A percentile compares a stretch with the other conserved stretches of the same genome.
Evolutionary conservation across 2,329 filamentous ascomycete genomes (phyloP).

Genomic region (Phyllosticta citriasiana): DNA sequence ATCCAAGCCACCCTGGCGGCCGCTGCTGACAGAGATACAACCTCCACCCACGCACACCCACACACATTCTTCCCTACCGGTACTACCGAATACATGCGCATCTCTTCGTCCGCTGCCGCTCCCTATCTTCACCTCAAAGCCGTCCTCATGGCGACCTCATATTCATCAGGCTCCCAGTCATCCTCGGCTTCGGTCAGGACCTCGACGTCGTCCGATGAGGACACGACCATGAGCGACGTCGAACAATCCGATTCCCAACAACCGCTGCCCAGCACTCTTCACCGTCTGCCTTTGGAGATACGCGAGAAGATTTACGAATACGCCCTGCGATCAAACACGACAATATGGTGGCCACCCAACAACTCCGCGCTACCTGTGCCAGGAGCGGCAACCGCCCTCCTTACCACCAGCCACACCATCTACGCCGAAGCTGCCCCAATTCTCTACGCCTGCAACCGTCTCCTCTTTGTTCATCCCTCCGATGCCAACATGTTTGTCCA

Average conservation of each 20-base stretch:
- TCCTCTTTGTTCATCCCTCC: conserved; percentile 29
- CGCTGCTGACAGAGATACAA: neutral
- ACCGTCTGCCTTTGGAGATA: conserved; percentile 25
- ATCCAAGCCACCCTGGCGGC: neutral
- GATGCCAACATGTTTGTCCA: conserved; percentile 32
- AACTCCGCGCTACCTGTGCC: conserved; percentile 13
- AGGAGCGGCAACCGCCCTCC: conserved; percentile 19
- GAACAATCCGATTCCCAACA: neutral
- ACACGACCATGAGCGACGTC: conserved; percentile 4
- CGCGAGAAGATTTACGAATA: conserved; percentile 26
- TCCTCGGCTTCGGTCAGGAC: neutral
- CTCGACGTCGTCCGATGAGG: neutral
- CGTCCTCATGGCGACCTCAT: neutral
- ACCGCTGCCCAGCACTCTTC: conserved; percentile 3
- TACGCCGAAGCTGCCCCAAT: conserved; percentile 24
- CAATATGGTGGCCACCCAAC: conserved; percentile 25
- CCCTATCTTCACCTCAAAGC: neutral
- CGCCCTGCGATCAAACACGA: conserved; percentile 21
- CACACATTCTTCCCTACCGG: neutral
- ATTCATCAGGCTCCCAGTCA: neutral
- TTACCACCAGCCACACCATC: conserved; percentile 21
- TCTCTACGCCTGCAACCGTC: conserved; percentile 27
- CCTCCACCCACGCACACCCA: neutral
- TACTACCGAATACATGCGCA: neutral
- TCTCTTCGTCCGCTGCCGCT: neutral